Conservation (phyloP, 345 rosid species). For the Salix caprea region DNA sequence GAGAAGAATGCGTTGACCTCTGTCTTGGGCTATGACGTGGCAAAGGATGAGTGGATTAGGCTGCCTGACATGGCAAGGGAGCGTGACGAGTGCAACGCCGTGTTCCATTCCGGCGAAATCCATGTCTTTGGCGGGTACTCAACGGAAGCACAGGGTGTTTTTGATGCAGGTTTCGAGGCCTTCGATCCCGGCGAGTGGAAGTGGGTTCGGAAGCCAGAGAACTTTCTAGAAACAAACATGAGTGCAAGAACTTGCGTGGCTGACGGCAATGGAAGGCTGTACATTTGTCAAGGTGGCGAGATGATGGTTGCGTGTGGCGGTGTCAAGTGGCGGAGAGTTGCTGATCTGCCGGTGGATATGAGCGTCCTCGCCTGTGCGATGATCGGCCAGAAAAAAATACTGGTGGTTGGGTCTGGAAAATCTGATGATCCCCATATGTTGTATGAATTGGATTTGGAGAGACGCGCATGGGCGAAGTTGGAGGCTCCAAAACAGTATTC, state of each 20-base stretch:
- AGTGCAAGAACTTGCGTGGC: slow-evolving; percentile 36
- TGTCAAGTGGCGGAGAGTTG: slow-evolving; percentile 41
- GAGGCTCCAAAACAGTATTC: slow-evolving; percentile 29
- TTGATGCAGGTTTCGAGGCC: slow-evolving; percentile 40
- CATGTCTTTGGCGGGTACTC: slow-evolving; percentile 73
- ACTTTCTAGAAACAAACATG: slow-evolving; percentile 22
- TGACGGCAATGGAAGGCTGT: slow-evolving; percentile 25
- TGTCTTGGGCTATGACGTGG: slow-evolving; percentile 57
- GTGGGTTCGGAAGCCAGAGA: slow-evolving; percentile 26
- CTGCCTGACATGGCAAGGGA: slow-evolving; percentile 68
- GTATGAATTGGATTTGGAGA: slow-evolving; percentile 34
- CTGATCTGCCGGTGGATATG: slow-evolving; percentile 53
- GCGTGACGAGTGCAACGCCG: slow-evolving; percentile 69
- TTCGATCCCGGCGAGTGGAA: slow-evolving; percentile 40
- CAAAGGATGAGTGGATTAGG: slow-evolving; percentile 41
- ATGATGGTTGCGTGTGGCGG: slow-evolving; percentile 29
- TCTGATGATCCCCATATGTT: slow-evolving; percentile 32
- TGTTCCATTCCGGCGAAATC: slow-evolving; percentile 58
- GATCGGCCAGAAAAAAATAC: slow-evolving; percentile 37
- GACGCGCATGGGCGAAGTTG: slow-evolving; percentile 39
- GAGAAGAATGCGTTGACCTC: slow-evolving; percentile 71
- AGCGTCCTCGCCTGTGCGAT: slow-evolving; percentile 27
- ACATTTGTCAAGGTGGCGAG: slow-evolving; percentile 38
- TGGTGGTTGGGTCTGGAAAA: slow-evolving; percentile 52
- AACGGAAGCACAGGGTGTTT: slow-evolving; percentile 68